phyloP scores from a whole-genome alignment of 768 basidiomycete species.

The Cystofilobasidium bisporidii region DNA sequence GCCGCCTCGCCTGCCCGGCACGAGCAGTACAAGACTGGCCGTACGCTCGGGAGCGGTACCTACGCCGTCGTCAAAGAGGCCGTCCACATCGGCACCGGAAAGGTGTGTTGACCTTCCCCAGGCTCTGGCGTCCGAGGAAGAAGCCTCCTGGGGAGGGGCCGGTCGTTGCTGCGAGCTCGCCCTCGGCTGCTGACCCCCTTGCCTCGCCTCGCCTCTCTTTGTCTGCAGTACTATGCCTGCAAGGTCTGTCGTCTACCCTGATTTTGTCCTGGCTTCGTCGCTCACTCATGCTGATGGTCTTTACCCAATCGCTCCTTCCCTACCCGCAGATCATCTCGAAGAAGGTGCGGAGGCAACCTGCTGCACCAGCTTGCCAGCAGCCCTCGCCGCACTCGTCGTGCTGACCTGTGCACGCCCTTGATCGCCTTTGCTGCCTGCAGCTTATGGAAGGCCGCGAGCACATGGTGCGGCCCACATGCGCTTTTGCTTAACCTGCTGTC shows the following conservation, averaged over 20 bases:
- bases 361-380: too few species aligned
- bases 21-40: slow-evolving; percentile 66
- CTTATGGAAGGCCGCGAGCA: slow-evolving; percentile 96
- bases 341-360: slow-evolving; percentile 13
- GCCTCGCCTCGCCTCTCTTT: neutral
- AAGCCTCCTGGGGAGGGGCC: too few species aligned
- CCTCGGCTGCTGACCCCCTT: neutral
- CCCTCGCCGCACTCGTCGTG: too few species aligned
- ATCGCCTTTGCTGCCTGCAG: slow-evolving; percentile 42
- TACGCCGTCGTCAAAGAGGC: slow-evolving; percentile 74
- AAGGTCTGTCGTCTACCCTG: slow-evolving; percentile 53
- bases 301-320: neutral
- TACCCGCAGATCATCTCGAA: slow-evolving; percentile 26
- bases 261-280: too few species aligned
- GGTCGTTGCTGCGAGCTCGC: too few species aligned
- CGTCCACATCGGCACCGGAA: slow-evolving; percentile 28
- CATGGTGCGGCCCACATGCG: slow-evolving; percentile 68
- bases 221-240: slow-evolving; percentile 77
- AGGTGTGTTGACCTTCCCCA: too few species aligned
- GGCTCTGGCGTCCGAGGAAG: too few species aligned
- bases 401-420: too few species aligned
- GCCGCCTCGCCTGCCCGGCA: neutral
- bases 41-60: slow-evolving; percentile 79
- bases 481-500: too few species aligned
- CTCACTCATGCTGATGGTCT: too few species aligned